Base-by-base conservation (phyloP, 345 rosid genomes). In the Firmiana major region DNA sequence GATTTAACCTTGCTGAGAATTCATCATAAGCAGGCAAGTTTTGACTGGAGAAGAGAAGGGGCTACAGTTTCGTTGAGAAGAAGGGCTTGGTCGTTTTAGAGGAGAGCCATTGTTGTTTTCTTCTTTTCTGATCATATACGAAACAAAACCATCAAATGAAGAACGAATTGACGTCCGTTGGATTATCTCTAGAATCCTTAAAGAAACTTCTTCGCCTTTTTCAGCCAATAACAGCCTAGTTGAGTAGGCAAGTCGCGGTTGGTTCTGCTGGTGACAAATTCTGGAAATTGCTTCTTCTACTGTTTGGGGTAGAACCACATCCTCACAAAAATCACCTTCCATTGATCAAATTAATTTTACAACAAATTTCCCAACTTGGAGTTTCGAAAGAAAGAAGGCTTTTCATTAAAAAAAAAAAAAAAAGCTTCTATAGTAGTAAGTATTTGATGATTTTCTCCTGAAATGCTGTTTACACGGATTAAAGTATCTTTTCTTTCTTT, bases 191-290 rank as follows among this genome's bases (percentile, higher is more conserved):
- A 92, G 85, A 17, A 81, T 15, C 24, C 3, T 43, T 21, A 82
- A 60, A 68, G 93, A 90, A 0, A 0, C 16, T 7, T 83, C 83
- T 75, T 90, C 93, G 0, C 79, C 82, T 1, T 76, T 15, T 3
- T 55, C 63, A 43, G 81, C 83, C 21, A 93, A 87, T 48, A 40
- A 45, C 58, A 3, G 75, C 65, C 87, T 83, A 22, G 88, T 75
- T 2, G 5, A 40, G 42, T 36, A 7, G 7, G 11, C 60, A 7
- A 89, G 81, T 2, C 77, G 88, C 19, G 55, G 79, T 63, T 51
- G 69, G 0, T 70, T 60, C 79, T 86, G 87, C 51, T 84, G 80
- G 0, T 0, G 16, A 59, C 88, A 88, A 7, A 93, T 89, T 64
- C 19, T 69, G 4, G 13, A 40, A 3, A 93, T 80, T n/a, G 75